These are phyloP conservation scores for Rostrohypoxylon terebratum DNA, from an alignment of 495 filamentous ascomycete genomes.

Conservation along the genomic window DNA sequence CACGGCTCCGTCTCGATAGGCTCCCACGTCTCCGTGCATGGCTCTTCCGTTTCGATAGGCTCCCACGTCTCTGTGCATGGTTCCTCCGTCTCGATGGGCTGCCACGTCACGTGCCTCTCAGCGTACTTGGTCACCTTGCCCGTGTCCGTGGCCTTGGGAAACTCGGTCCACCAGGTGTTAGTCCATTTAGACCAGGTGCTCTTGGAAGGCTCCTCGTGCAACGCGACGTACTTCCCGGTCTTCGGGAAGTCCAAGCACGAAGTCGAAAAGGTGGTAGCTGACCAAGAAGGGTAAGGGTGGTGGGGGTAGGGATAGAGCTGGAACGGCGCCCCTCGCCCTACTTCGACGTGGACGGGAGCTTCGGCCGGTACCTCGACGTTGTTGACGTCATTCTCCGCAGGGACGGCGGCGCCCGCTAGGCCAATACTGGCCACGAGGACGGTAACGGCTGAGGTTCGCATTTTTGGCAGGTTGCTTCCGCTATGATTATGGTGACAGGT, in stretches of 20 bases:
- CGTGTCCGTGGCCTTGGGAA: background rate
- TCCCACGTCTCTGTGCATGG: no score
- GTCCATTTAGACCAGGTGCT: background rate
- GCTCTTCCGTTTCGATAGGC: no score
- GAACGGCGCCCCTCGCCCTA: background rate
- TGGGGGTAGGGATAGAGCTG: no score
- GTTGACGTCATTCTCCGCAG: background rate
- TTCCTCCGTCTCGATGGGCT: no score
- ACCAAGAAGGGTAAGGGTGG: background rate
- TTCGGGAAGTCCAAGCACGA: no score
- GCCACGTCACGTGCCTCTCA: no score
- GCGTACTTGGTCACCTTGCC: background rate
- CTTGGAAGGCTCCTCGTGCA: background rate
- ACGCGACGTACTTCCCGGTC: background rate
- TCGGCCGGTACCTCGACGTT: constrained; percentile 9
- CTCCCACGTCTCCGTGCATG: no score
- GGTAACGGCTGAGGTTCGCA: constrained; percentile 3
- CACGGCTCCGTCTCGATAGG: no score
- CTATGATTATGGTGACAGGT: background rate
- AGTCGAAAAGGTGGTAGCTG: background rate
- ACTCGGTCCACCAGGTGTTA: background rate
- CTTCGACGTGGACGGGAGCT: background rate
- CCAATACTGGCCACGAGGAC: constrained; percentile 1
- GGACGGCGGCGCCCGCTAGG: constrained; percentile 3
- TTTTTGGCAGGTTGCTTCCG: background rate